Evolutionary conservation across 768 basidiomycete genomes (phyloP).

Genomic region (Termitomyces sp.): DNA sequence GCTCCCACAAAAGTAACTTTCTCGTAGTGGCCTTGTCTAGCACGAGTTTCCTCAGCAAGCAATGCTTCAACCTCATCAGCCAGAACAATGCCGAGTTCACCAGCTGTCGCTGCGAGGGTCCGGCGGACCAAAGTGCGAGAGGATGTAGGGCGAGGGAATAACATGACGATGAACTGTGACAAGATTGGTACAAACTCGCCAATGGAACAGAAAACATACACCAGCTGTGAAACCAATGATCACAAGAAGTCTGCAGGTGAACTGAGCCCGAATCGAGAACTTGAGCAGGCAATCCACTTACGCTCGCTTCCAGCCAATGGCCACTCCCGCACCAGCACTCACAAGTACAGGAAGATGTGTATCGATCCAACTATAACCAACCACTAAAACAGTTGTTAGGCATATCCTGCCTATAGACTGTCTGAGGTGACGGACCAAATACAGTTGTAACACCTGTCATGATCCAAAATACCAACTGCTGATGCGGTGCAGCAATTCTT

Average conservation of each 20-base stretch:
- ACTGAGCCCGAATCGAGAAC: not conserved
- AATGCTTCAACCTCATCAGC: constrained; percentile 38
- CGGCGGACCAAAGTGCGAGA: constrained; percentile 36
- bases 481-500: constrained; percentile 27
- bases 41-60: constrained; percentile 35
- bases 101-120: constrained; percentile 31
- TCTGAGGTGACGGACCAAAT: constrained; percentile 22
- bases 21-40: constrained; percentile 24
- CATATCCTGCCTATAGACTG: not conserved
- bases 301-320: constrained; percentile 38
- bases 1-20: constrained; percentile 19
- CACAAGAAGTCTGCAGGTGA: constrained; percentile 29
- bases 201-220: constrained; percentile 18
- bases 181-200: not conserved
- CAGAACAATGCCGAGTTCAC: constrained; percentile 30
- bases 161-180: constrained; percentile 37
- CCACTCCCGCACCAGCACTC: constrained; percentile 30
- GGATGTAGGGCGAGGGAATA: constrained; percentile 39
- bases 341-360: constrained; percentile 22
- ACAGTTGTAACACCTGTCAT: constrained; percentile 33
- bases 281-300: constrained; percentile 14
- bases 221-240: constrained; percentile 39
- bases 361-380: constrained; percentile 40
- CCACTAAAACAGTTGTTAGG: constrained; percentile 18
- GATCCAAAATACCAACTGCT: constrained; percentile 30